A percentile compares a stretch with the other conserved stretches of the same genome.
These are phyloP conservation scores for Antrodiella citrinella DNA, from an alignment of 768 basidiomycete species.

Conservation along the genomic window DNA sequence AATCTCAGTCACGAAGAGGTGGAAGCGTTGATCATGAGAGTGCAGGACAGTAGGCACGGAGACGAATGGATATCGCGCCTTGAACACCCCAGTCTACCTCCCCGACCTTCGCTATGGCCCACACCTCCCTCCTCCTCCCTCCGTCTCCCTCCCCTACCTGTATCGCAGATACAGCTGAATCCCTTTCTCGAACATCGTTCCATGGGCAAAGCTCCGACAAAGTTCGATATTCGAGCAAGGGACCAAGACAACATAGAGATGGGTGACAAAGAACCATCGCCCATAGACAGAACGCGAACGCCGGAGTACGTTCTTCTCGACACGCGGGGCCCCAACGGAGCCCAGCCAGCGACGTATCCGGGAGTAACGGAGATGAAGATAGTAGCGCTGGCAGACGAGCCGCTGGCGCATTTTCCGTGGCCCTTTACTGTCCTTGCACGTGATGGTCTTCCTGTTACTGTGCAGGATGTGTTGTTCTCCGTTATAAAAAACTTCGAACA, in stretches of 20 bases:
- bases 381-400: conserved; percentile 43
- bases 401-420: conserved; percentile 44
- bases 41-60: conserved; percentile 24
- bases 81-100: conserved; percentile 41
- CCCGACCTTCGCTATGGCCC: conserved; percentile 39
- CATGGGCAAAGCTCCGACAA: conserved; percentile 33
- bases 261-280: conserved; percentile 23
- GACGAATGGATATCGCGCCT: conserved; percentile 43
- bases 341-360: conserved; percentile 61
- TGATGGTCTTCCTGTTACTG: conserved; percentile 21
- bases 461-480: conserved; percentile 43
- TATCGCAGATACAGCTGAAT: conserved; percentile 44
- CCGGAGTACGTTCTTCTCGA: conserved; percentile 3
- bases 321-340: conserved; percentile 19
- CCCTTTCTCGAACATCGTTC: conserved; percentile 43
- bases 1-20: conserved; percentile 15
- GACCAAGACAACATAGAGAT: conserved; percentile 12
- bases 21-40: conserved; percentile 27
- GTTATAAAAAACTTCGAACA: conserved; percentile 36
- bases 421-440: conserved; percentile 36
- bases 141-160: conserved; percentile 30
- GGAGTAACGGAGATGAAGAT: conserved; percentile 51
- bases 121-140: conserved; percentile 29
- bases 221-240: conserved; percentile 38
- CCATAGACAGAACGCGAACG: conserved; percentile 23